phyloP scores from a whole-genome alignment of 192 early-diverging fungal species.

The Backusella circina region DNA sequence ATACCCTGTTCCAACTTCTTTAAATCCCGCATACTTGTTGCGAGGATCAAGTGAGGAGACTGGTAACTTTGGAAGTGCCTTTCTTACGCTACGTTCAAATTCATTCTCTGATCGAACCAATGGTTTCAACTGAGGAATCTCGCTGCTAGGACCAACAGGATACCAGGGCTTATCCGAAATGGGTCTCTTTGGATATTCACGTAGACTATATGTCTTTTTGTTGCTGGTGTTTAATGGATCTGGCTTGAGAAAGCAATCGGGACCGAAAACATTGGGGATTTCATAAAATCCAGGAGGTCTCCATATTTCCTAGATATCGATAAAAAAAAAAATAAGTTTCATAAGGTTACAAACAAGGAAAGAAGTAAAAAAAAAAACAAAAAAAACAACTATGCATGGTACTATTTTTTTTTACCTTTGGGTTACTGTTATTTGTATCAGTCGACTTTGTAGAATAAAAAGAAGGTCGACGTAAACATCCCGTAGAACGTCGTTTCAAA shows the following conservation, averaged over 20 bases:
- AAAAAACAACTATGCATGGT: neutral
- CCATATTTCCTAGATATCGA: conserved; percentile 20
- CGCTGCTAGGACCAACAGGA: conserved; percentile 21
- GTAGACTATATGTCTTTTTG: neutral
- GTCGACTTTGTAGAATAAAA: conserved; percentile 9
- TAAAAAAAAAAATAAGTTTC: neutral
- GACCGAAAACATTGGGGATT: conserved; percentile 22
- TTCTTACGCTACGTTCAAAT: conserved; percentile 29
- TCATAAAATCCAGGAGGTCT: conserved; percentile 26
- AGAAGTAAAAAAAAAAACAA: too few relatives aligned
- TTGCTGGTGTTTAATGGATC: conserved; percentile 9
- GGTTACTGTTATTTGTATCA: neutral
- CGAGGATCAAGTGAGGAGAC: conserved; percentile 23
- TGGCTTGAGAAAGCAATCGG: conserved; percentile 29
- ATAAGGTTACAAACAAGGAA: too few relatives aligned
- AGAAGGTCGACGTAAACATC: conserved; percentile 19
- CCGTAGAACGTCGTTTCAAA: conserved; percentile 32
- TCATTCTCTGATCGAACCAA: conserved; percentile 28
- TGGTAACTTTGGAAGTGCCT: conserved; percentile 19
- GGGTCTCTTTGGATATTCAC: conserved; percentile 3
- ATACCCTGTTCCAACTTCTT: conserved; percentile 26
- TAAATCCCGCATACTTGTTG: conserved; percentile 18
- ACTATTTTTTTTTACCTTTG: neutral
- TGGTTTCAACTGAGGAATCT: conserved; percentile 29
- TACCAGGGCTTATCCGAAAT: conserved; percentile 28